Base-by-base conservation (phyloP, 2,329 filamentous ascomycete genomes). In the Zalaria sp. region DNA sequence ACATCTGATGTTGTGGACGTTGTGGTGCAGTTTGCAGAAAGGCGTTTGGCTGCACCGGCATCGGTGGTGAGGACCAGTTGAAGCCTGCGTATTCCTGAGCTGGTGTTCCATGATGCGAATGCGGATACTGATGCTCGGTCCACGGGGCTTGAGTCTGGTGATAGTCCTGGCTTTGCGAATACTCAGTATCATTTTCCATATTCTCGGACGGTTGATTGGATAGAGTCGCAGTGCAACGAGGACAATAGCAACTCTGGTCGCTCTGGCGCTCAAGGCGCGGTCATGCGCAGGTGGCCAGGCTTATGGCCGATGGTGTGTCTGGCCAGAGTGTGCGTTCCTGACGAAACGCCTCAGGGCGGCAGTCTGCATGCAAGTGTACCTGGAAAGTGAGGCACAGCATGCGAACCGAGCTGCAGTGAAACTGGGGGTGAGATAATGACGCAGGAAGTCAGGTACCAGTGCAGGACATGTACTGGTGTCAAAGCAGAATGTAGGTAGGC, bases 61-160 rank as follows among this genome's bases (percentile, higher is more conserved):
- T 67, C 11, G 77, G 73, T 35, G 77, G 73, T 40, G 75, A 64
- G 49, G 73, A 66, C 60, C 81, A 87, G 44, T 68, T 78, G 50
- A 75, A 76, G 9, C 67, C 70, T 45, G 70, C 66, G 55, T 83
- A 86, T 51, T 83, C 81, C 34, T 77, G 69, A 62, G 85, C 75
- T 25, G 79, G 76, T 43, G 80, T 81, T 47, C 80, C 75, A 50
- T 78, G 77, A 53, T 84, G 83, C 9, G 77, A 61, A 38, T 68
- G 63, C 45, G 65, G 63, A 48, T 68, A 69, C 31, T 51, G 49
- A 43, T 60, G 59, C 41, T 67, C 62, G 42, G 65, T 58, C 66
- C 67, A 69, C 43, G 61, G 60, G 41, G 60, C 59, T 46, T 59
- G 58, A 43, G 58, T 53, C n/a, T 42, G 36, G 7, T 46, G 40